phyloP scores from a whole-genome alignment of 2,329 filamentous ascomycete genomes.

The Colletotrichum sp. region DNA sequence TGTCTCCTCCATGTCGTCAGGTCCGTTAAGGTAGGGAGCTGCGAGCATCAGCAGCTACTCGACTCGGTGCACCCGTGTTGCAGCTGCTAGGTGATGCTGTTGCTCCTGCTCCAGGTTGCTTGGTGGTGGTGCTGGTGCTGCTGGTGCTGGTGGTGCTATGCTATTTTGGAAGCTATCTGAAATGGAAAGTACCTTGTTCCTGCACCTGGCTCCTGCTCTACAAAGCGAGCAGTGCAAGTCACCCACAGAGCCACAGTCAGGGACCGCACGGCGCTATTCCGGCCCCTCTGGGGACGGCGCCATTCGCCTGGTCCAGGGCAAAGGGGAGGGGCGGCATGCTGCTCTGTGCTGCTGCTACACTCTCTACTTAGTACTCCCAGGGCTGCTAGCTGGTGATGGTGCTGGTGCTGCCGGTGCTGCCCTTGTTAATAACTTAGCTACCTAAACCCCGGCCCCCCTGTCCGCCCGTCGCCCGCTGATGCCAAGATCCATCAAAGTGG shows the following conservation, averaged over 20 bases:
- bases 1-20: neutral
- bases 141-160: neutral
- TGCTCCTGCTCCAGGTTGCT: neutral
- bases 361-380: neutral
- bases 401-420: neutral
- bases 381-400: neutral
- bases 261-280: conserved; percentile 13
- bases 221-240: neutral
- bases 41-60: neutral
- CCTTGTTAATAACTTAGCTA: neutral
- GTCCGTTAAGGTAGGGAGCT: neutral
- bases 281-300: conserved; percentile 14
- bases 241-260: neutral
- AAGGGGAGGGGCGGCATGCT: neutral
- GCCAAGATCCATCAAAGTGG: conserved; percentile 4
- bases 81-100: neutral
- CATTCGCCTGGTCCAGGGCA: neutral
- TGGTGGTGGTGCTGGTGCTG: neutral
- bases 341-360: neutral
- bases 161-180: conserved; percentile 10
- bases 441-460: neutral
- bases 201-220: neutral
- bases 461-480: conserved; percentile 5
- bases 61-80: neutral
- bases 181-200: neutral